A percentile compares a stretch with the other conserved stretches of the same genome.
Evolutionary conservation across 2,329 filamentous ascomycete species (phyloP).

Genomic region (Claviceps fusiformis): DNA sequence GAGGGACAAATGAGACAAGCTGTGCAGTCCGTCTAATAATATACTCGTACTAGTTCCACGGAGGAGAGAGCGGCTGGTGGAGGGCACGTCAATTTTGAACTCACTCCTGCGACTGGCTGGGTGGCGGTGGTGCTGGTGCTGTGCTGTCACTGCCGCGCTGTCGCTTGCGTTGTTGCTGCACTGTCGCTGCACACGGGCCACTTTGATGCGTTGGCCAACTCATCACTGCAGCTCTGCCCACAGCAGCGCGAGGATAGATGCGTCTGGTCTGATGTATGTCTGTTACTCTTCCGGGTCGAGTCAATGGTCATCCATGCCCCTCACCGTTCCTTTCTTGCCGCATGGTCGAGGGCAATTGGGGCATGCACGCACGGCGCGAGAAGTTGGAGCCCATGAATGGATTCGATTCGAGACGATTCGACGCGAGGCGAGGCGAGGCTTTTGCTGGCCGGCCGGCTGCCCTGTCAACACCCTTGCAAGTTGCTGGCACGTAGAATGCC

Average conservation of each 20-base stretch:
- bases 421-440: too few relatives aligned
- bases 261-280: neutral
- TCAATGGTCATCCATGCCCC: neutral
- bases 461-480: too few relatives aligned
- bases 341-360: too few relatives aligned
- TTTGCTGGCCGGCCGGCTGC: too few relatives aligned
- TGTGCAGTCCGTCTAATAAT: neutral
- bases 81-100: neutral
- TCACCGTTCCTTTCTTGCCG: slow-evolving; percentile 2
- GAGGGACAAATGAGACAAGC: neutral
- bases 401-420: too few relatives aligned
- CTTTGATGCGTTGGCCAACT: slow-evolving; percentile 29
- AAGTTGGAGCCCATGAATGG: too few relatives aligned
- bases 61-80: slow-evolving; percentile 2
- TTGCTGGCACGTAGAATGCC: too few relatives aligned
- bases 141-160: neutral
- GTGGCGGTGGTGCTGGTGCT: neutral
- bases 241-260: slow-evolving; percentile 11
- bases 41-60: neutral
- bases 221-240: slow-evolving; percentile 26
- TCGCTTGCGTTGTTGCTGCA: slow-evolving; percentile 15
- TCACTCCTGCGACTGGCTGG: neutral
- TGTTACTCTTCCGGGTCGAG: too few relatives aligned
- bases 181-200: slow-evolving; percentile 25
- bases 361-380: too few relatives aligned